phyloP scores from a whole-genome alignment of 108 stramenopile species.

The Fistulifera pelliculosa region DNA sequence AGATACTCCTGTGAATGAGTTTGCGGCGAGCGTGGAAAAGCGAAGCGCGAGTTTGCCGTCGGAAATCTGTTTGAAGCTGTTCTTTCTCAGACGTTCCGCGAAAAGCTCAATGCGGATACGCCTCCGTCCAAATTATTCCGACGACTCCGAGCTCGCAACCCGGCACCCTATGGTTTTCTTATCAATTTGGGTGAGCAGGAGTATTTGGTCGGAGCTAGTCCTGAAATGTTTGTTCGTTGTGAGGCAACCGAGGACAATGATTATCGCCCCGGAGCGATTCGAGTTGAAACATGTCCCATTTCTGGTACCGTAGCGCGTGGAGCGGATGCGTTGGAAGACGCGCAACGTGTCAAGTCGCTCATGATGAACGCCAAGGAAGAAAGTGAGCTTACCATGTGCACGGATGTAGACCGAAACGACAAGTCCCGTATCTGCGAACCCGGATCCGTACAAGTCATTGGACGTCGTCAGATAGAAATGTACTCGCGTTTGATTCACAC shows the following conservation, averaged over 20 bases:
- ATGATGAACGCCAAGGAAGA: slow-evolving; percentile 96
- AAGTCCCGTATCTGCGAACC: slow-evolving; percentile 97
- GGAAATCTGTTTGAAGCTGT: slow-evolving; percentile 97
- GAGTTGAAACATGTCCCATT: slow-evolving; percentile 98
- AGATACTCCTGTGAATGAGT: slow-evolving; percentile 80
- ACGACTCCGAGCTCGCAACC: slow-evolving; percentile 80
- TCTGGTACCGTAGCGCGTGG: slow-evolving; percentile 97
- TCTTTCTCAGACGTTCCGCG: slow-evolving; percentile 88
- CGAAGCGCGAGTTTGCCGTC: slow-evolving; percentile 89
- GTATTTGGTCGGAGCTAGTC: slow-evolving; percentile 95
- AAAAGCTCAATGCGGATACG: slow-evolving; percentile 49
- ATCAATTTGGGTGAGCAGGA: slow-evolving; percentile 92
- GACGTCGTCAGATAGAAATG: slow-evolving; percentile 97
- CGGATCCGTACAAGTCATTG: slow-evolving; percentile 94
- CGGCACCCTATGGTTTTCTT: slow-evolving; percentile 95
- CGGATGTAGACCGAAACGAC: slow-evolving; percentile 97
- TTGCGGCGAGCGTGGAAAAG: slow-evolving; percentile 79
- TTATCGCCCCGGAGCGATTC: slow-evolving; percentile 69
- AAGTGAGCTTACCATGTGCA: slow-evolving; percentile 98
- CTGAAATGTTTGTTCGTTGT: slow-evolving; percentile 98
- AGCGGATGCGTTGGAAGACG: slow-evolving; percentile 96
- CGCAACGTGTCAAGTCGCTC: slow-evolving; percentile 79
- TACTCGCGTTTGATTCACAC: slow-evolving; percentile 97
- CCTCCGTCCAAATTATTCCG: slow-evolving; percentile 84
- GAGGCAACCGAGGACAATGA: slow-evolving; percentile 80